A percentile compares a stretch with the other conserved stretches of the same genome.
Conservation (phyloP, 345 rosid species). For the Aegle marmelos region DNA sequence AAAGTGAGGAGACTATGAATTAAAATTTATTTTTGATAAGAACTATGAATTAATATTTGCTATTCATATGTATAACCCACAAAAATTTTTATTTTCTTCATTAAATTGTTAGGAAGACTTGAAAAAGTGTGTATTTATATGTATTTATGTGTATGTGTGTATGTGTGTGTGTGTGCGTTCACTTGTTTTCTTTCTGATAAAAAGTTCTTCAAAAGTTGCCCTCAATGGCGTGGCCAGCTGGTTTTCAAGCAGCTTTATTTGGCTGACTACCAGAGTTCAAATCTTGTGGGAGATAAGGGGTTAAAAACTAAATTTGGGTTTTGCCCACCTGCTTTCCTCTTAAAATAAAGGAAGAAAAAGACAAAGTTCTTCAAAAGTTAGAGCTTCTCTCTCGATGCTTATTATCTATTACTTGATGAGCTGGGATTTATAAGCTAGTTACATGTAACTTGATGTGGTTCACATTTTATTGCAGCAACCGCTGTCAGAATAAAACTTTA, state of each 20-base stretch:
- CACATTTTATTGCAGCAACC: conserved; percentile 52
- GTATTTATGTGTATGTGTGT: too few species aligned
- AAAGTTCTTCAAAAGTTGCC: background rate
- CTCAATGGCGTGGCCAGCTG: too few species aligned
- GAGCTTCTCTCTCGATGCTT: background rate
- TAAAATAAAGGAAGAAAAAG: too few species aligned
- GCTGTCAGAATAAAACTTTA: conserved; percentile 68
- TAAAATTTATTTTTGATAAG: too few species aligned
- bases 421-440: background rate
- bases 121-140: background rate
- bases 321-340: too few species aligned
- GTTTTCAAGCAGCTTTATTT: too few species aligned
- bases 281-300: too few species aligned
- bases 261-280: too few species aligned
- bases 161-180: too few species aligned
- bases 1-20: background rate
- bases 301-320: too few species aligned
- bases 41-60: background rate
- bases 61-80: background rate
- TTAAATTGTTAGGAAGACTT: background rate
- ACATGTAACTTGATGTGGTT: conserved; percentile 3
- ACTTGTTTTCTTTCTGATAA: background rate
- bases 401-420: conserved; percentile 5
- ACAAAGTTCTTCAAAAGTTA: background rate
- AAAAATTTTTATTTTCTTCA: background rate